Conservation (phyloP, 352 stramenopile species). For the Phytopythium sindhum region DNA sequence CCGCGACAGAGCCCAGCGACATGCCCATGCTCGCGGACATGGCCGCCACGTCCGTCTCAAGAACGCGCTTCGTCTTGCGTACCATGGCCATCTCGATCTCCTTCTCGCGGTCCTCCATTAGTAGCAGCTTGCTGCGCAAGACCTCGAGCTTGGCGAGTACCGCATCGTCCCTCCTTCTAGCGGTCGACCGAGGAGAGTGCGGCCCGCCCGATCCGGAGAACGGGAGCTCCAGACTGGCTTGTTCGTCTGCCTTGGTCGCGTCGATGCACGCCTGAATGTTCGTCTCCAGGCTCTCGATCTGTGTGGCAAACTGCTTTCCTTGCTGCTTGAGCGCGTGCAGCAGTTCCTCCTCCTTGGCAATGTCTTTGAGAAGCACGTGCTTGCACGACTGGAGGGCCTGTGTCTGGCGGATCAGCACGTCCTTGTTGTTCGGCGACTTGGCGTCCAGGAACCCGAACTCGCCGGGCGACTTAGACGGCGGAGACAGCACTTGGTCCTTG, state of each 20-base stretch:
- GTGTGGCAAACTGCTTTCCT: constrained; percentile 29
- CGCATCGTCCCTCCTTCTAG: background rate
- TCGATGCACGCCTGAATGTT: constrained; percentile 45
- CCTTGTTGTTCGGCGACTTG: constrained; percentile 16
- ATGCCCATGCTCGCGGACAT: constrained; percentile 10
- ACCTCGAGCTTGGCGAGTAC: constrained; percentile 33
- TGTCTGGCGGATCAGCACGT: constrained; percentile 46
- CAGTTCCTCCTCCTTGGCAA: constrained; percentile 60
- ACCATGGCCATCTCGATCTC: constrained; percentile 73
- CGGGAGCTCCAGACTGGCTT: constrained; percentile 5
- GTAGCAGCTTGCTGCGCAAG: constrained; percentile 50
- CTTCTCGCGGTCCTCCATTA: constrained; percentile 61
- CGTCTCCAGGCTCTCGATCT: constrained; percentile 54
- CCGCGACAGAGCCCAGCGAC: constrained; percentile 18
- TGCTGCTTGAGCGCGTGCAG: constrained; percentile 59
- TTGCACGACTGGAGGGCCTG: constrained; percentile 65
- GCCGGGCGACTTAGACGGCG: constrained; percentile 8
- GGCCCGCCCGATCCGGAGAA: background rate
- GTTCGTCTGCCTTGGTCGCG: constrained; percentile 7
- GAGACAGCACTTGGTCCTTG: constrained; percentile 14
- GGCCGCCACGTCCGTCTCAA: constrained; percentile 17
- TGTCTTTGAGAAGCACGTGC: constrained; percentile 55
- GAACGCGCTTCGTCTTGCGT: constrained; percentile 63
- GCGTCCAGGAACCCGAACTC: background rate
- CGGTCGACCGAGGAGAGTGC: background rate